Evolutionary conservation across 257 asterid species (phyloP).

Genomic region (Solanum bulbocastanum): DNA sequence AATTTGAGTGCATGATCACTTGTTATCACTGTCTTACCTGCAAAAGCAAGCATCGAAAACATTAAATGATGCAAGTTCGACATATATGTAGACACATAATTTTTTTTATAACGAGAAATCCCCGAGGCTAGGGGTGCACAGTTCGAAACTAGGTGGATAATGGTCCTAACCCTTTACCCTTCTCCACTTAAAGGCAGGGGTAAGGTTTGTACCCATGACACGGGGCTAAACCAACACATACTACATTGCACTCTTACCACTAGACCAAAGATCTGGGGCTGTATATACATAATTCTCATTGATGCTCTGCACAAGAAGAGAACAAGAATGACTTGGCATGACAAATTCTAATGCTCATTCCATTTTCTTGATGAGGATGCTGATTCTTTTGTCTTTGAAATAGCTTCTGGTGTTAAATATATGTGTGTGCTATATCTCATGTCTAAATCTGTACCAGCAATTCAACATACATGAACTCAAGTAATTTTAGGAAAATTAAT

Average conservation of each 20-base stretch:
- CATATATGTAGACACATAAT: background rate
- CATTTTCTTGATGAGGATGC: background rate
- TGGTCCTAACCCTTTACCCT: background rate
- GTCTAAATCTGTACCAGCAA: background rate
- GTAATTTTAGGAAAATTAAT: background rate
- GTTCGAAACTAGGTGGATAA: background rate
- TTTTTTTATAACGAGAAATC: background rate
- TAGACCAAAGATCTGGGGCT: background rate
- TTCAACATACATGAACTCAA: background rate
- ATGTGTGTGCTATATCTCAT: background rate
- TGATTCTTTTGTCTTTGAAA: background rate
- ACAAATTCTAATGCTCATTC: background rate
- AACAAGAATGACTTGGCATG: background rate
- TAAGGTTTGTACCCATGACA: background rate
- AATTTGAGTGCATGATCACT: constrained; percentile 94
- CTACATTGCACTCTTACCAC: background rate
- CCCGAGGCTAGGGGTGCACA: background rate
- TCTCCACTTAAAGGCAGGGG: background rate
- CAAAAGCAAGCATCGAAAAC: constrained; percentile 8
- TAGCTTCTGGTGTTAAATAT: background rate
- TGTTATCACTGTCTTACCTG: constrained; percentile 92
- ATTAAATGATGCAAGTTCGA: background rate
- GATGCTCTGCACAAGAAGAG: background rate
- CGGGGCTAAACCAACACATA: background rate
- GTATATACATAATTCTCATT: background rate